These are phyloP conservation scores for Nicotiana noctiflora DNA, from an alignment of 257 asterid species.

Conservation along the genomic window DNA sequence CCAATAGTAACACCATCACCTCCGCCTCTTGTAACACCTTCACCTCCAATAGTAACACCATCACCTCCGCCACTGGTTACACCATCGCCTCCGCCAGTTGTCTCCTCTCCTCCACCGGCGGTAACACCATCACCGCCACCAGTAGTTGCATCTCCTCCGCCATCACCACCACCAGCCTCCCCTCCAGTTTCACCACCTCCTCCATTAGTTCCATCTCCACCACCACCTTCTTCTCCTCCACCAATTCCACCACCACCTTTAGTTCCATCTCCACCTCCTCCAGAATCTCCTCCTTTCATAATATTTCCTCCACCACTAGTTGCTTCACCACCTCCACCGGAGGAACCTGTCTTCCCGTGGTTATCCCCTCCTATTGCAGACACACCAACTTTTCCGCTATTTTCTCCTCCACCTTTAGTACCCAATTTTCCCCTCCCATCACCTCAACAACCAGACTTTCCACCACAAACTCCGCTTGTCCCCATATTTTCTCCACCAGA, in stretches of 20 bases:
- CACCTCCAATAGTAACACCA: background rate
- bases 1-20: background rate
- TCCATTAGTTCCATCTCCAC: conserved; percentile 1
- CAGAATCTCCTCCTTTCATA: conserved; percentile 15
- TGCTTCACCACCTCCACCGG: conserved; percentile 23
- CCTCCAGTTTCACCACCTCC: conserved; percentile 2
- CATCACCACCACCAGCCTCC: conserved; percentile 6
- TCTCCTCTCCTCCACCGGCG: conserved; percentile 4
- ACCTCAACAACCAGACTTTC: conserved; percentile 5
- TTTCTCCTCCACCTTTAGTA: conserved; percentile 18
- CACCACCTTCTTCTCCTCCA: background rate
- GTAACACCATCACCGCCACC: conserved; percentile 25
- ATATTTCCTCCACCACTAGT: conserved; percentile 21
- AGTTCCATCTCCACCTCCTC: background rate
- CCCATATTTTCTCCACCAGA: conserved; percentile 3
- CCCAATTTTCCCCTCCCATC: background rate
- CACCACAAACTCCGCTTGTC: conserved; percentile 1
- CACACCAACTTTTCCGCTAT: conserved; percentile 11
- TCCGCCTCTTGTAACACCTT: conserved; percentile 18
- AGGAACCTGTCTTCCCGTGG: conserved; percentile 22
- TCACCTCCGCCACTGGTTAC: conserved; percentile 13
- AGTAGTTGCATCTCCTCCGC: conserved; percentile 10
- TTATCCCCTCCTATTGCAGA: conserved; percentile 21
- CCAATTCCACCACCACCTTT: conserved; percentile 4
- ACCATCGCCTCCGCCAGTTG: conserved; percentile 16